Conservation (phyloP, 352 stramenopile genomes). For the Globisporangium cylindrosporum region DNA sequence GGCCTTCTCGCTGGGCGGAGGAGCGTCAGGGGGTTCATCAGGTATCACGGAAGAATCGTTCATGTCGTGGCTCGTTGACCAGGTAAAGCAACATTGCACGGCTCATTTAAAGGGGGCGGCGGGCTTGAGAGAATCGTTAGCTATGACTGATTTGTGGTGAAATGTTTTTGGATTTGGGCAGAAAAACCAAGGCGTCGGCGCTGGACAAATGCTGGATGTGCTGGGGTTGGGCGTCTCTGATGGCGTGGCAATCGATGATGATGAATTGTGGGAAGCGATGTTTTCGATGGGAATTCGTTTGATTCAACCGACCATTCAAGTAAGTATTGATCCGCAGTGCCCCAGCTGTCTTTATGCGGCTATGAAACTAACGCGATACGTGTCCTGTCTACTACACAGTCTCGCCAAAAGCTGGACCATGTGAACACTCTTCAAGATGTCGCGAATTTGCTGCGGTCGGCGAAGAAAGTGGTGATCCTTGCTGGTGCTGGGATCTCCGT, state of each 20-base stretch:
- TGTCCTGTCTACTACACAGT: slow-evolving; percentile 16
- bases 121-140: not conserved
- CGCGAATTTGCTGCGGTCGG: slow-evolving; percentile 57
- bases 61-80: slow-evolving; percentile 71
- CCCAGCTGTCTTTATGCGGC: not conserved
- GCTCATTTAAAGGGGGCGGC: not conserved
- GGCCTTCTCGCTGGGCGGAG: not conserved
- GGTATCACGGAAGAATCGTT: slow-evolving; percentile 78
- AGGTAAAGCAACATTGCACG: slow-evolving; percentile 14
- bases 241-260: slow-evolving; percentile 68
- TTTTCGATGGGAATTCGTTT: slow-evolving; percentile 83
- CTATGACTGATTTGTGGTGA: not conserved
- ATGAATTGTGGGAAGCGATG: slow-evolving; percentile 84
- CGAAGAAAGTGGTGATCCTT: slow-evolving; percentile 91
- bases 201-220: slow-evolving; percentile 72
- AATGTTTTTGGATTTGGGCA: slow-evolving; percentile 14
- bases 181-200: slow-evolving; percentile 58
- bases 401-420: slow-evolving; percentile 46
- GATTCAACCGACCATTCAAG: slow-evolving; percentile 61
- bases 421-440: slow-evolving; percentile 78
- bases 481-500: slow-evolving; percentile 95
- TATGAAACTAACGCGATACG: not conserved
- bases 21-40: slow-evolving; percentile 22
- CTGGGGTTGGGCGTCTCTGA: slow-evolving; percentile 80
- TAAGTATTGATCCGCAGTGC: slow-evolving; percentile 19